phyloP scores from a whole-genome alignment of 108 stramenopile species.

The Mayamaea pseudoterrestris region DNA sequence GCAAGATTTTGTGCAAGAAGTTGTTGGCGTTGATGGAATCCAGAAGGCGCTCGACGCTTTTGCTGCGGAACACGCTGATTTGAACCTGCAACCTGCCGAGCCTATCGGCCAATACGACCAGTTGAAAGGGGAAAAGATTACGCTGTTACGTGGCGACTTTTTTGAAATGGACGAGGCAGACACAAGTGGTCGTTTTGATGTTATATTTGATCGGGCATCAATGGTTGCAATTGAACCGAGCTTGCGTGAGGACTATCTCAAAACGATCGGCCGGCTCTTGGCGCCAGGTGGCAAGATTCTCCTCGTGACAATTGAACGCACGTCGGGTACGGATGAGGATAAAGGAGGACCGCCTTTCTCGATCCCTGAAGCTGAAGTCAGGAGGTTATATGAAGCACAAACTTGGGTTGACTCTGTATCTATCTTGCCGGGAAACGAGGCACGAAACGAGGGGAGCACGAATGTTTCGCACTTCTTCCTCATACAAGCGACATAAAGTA shows the following conservation, averaged over 20 bases:
- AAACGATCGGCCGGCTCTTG: slow-evolving; percentile 32
- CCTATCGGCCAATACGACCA: slow-evolving; percentile 9
- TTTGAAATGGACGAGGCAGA: slow-evolving; percentile 41
- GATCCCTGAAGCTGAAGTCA: slow-evolving; percentile 31
- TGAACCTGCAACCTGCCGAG: slow-evolving; percentile 15
- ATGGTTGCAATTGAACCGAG: slow-evolving; percentile 70
- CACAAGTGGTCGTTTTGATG: slow-evolving; percentile 26
- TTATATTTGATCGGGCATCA: slow-evolving; percentile 66
- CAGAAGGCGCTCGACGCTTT: slow-evolving; percentile 59
- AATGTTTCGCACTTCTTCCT: no score
- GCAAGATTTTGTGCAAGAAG: slow-evolving; percentile 20
- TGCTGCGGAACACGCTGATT: slow-evolving; percentile 43
- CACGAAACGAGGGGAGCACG: no score
- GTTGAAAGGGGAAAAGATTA: slow-evolving; percentile 27
- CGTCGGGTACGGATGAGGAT: slow-evolving; percentile 12
- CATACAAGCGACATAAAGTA: no score
- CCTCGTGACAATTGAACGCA: slow-evolving; percentile 55
- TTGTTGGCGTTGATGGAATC: slow-evolving; percentile 72
- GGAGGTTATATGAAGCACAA: slow-evolving; percentile 25
- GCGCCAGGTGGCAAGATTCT: slow-evolving; percentile 50
- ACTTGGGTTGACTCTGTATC: slow-evolving; percentile 42
- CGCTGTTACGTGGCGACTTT: slow-evolving; percentile 51
- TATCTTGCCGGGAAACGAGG: no score
- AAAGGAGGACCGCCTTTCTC: slow-evolving; percentile 46
- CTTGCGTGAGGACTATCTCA: slow-evolving; percentile 38